Base-by-base conservation (phyloP, 2,329 filamentous ascomycete genomes). In the Fusarium concolor region DNA sequence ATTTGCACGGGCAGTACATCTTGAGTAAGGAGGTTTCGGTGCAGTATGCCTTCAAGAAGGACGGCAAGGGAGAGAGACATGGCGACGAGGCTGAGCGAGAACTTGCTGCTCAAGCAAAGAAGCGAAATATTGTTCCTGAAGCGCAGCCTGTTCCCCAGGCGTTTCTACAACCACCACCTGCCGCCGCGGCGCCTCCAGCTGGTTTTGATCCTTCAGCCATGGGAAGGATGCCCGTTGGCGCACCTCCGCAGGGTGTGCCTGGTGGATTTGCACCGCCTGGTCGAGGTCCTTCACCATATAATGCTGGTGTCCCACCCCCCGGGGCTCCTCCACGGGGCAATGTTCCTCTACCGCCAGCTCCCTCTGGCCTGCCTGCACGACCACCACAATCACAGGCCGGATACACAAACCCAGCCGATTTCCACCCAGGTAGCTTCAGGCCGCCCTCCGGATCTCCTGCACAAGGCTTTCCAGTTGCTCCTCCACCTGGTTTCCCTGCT, bases 41-140 rank as follows among this genome's bases (percentile, higher is more conserved):
- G 43, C 95, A 98, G 80, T 99, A 98, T 79, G 96, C 96, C 38
- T 98, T 97, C 87, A 99, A 99, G 86, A 98, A 98, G 81, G 96
- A 99, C 76, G 96, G 96, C 71, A 97, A 97, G 82, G 95, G 95
- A 73, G 95, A 98, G 82, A 86, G 96, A 60, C 96, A 99, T 77
- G 96, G 96, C 74, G 96, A 99, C 78, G 88, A 94, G 73, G 96
- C 96, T 29, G 96, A 99, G 81, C 87, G 96, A 75, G 92, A 93
- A 83, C 87, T 99, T 45, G 96, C 96, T 29, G 90, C 92, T 28
- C 92, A 97, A 80, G 96, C 94, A 58, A 95, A 95, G 81, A 95
- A 94, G 77, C 93, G 97, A 79, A 97, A 97, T 75, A 92, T 99
- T 63, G 88, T 93, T 52, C 92, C 94, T 35, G 91, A 94, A 69